phyloP scores from a whole-genome alignment of 805 yeast species.

The Ogataea dorogensis region DNA sequence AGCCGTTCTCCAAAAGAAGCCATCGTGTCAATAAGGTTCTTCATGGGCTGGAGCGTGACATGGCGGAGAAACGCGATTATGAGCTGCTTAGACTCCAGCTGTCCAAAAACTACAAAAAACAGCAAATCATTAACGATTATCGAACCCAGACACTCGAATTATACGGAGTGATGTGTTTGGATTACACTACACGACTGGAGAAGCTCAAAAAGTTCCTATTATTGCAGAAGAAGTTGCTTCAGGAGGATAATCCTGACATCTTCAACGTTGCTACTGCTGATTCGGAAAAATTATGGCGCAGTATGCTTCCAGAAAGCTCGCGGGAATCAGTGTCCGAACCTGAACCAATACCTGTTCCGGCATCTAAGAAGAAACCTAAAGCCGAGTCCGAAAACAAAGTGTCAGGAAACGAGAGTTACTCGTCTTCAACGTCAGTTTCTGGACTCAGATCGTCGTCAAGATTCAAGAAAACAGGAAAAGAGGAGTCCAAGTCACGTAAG shows the following conservation, averaged over 20 bases:
- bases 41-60: conserved; percentile 30
- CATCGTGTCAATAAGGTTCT: conserved; percentile 10
- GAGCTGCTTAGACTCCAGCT: conserved; percentile 30
- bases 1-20: conserved; percentile 14
- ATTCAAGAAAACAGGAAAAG: conserved; percentile 10
- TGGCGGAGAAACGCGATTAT: conserved; percentile 34
- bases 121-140: conserved; percentile 26
- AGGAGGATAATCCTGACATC: conserved; percentile 26
- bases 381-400: conserved; percentile 8
- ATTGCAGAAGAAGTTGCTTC: conserved; percentile 30
- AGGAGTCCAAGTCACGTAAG: conserved; percentile 5
- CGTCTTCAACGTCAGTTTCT: conserved; percentile 14
- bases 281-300: conserved; percentile 33
- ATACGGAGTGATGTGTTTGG: conserved; percentile 28
- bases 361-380: conserved; percentile 3
- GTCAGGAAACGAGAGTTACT: conserved; percentile 15
- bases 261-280: conserved; percentile 31
- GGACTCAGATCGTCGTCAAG: conserved; percentile 13
- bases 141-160: conserved; percentile 27
- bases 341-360: background rate
- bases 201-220: conserved; percentile 34
- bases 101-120: conserved; percentile 26
- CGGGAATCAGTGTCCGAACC: background rate
- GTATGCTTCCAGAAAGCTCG: conserved; percentile 5
- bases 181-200: conserved; percentile 29